Evolutionary conservation across 169 alveolate genomes (phyloP), one percentile per base, ranked within the genome.

Genomic region (Plasmodium knowlesi): DNA sequence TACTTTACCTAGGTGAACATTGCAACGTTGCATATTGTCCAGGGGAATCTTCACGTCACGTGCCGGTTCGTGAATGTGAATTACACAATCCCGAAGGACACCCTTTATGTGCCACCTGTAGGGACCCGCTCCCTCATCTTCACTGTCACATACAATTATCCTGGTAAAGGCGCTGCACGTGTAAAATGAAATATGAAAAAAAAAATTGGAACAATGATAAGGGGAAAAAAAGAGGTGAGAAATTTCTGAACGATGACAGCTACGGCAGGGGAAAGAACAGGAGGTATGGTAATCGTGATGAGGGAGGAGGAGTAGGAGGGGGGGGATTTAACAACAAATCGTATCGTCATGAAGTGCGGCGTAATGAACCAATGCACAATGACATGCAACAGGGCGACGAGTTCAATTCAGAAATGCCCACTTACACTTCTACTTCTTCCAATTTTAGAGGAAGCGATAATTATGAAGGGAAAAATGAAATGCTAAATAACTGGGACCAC

Each of bases 111-210:
- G 61, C 25, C 61, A 50, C 76, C 76, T 25, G 76, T 22, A 28
- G 39, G 37, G n/a, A 67, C 37, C 14, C 19, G 4, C 25, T 22
- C 88, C 37, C 28, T 32, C 78, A 22, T 53, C 19, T 19, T 14
- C 39, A 82, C 22, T 30, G 57, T 0, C 19, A 53, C 39, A 54
- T 8, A 81, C 37, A 19, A 19, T 6, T 22, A 12, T 22, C 22
- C 57, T 34, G n/a, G 37, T 71, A 34, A 83, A 41, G 81, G 50
- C 41, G 22, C 46, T 4, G 73, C 22, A 28, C 12, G 28, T 19
- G 70, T 85, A 85, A 85, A 85, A 85, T 85, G 93, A 85, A 85
- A 85, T 85, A 85, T 85, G 93, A 74, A 70, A 85, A 85, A 85
- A 32, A 54, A 85, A 74, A 1, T 67, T 73, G 93, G 93, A 74